Conservation (phyloP, 331 rosid genomes). For the Malus hybrid region DNA sequence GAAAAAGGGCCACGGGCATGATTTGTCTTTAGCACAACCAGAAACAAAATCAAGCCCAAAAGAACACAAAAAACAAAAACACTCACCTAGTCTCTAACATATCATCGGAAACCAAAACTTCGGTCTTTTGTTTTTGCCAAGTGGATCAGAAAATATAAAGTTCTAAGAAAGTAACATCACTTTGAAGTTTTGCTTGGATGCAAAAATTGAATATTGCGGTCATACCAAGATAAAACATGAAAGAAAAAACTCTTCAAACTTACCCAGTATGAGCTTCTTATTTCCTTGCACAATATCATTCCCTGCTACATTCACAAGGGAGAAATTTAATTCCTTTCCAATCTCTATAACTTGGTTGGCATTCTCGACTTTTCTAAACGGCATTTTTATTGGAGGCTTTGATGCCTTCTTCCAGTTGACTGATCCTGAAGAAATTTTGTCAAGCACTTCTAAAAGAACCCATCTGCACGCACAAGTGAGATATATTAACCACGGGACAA, state of each 20-base stretch:
- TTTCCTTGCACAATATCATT: slow-evolving; percentile 98
- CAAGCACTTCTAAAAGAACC: slow-evolving; percentile 98
- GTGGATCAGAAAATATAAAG: neutral
- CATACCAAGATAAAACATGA: neutral
- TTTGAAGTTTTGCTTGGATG: neutral
- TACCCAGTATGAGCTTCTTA: slow-evolving; percentile 91
- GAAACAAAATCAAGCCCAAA: too few relatives aligned
- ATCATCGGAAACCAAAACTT: neutral
- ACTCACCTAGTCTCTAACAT: too few relatives aligned
- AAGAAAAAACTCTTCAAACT: slow-evolving; percentile 12
- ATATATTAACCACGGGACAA: slow-evolving; percentile 22
- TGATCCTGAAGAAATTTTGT: slow-evolving; percentile 75
- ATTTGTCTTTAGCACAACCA: neutral
- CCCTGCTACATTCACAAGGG: slow-evolving; percentile 95
- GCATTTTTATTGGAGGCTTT: slow-evolving; percentile 99
- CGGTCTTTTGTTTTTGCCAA: neutral
- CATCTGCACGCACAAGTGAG: slow-evolving; percentile 43
- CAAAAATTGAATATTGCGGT: neutral
- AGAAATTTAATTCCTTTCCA: slow-evolving; percentile 79
- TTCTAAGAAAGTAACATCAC: neutral
- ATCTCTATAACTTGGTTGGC: slow-evolving; percentile 89
- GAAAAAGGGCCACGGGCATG: neutral
- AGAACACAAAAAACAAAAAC: too few relatives aligned
- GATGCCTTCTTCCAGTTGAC: slow-evolving; percentile 97
- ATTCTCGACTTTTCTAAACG: slow-evolving; percentile 96